These are phyloP conservation scores for Ascochyta lentis DNA, from an alignment of 2,329 filamentous ascomycete genomes.

Conservation along the genomic window DNA sequence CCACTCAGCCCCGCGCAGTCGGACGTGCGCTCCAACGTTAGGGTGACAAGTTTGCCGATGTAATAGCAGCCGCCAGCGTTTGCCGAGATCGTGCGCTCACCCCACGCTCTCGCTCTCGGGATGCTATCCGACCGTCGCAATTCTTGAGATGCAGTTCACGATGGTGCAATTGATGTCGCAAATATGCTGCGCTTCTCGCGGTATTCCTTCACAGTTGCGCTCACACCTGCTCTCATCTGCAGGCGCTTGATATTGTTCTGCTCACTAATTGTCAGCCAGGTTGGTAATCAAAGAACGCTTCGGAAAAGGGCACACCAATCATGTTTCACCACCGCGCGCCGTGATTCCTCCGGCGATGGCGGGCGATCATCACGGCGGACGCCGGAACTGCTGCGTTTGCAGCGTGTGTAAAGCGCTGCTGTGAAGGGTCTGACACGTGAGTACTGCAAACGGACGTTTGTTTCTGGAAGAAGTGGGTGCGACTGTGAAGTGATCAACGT, in stretches of 20 bases:
- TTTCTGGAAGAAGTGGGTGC: neutral
- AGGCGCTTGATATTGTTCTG: slow-evolving; percentile 1
- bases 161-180: neutral
- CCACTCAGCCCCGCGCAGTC: slow-evolving; percentile 18
- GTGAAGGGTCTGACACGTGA: slow-evolving; percentile 8
- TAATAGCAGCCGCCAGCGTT: slow-evolving; percentile 3
- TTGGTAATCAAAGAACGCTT: slow-evolving; percentile 15
- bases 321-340: slow-evolving; percentile 3
- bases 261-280: slow-evolving; percentile 5
- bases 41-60: slow-evolving; percentile 10
- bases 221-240: neutral
- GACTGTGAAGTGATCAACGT: neutral
- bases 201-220: neutral
- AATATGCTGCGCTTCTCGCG: slow-evolving; percentile 3
- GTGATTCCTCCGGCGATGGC: slow-evolving; percentile 3
- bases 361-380: slow-evolving; percentile 8
- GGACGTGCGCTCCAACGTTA: slow-evolving; percentile 5
- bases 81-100: slow-evolving; percentile 18
- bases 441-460: neutral
- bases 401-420: slow-evolving; percentile 1
- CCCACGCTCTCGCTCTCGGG: slow-evolving; percentile 13
- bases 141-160: slow-evolving; percentile 1
- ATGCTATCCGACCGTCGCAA: slow-evolving; percentile 5
- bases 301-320: slow-evolving; percentile 5
- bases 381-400: slow-evolving; percentile 12